Conservation (phyloP, 306 rosid species). For the Corylus americana region DNA sequence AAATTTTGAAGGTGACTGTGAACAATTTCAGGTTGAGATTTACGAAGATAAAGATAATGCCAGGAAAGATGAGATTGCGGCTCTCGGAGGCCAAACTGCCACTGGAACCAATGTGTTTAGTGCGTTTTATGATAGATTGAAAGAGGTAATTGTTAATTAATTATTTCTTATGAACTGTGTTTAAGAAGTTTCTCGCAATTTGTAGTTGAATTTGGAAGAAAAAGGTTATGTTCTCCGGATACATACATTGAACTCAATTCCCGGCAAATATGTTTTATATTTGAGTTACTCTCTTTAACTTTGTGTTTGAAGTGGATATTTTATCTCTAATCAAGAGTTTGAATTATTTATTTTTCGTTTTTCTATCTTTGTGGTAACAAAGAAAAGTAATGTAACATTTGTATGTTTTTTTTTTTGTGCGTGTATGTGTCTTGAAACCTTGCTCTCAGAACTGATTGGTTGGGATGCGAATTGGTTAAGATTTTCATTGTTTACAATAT, state of each 20-base stretch:
- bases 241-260: too few species aligned
- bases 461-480: not conserved
- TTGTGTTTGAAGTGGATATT: not conserved
- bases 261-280: too few species aligned
- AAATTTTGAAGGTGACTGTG: constrained; percentile 9
- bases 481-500: constrained; percentile 23
- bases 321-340: not conserved
- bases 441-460: constrained; percentile 1
- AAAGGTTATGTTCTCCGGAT: too few species aligned
- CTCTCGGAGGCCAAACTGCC: constrained; percentile 94
- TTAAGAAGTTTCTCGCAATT: not conserved
- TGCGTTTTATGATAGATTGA: constrained; percentile 93
- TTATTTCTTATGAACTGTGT: not conserved
- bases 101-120: constrained; percentile 85
- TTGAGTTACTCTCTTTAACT: not conserved
- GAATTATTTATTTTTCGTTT: not conserved
- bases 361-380: not conserved
- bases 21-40: constrained; percentile 62
- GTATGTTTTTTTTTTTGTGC: not conserved
- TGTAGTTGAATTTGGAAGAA: not conserved
- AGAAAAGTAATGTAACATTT: not conserved
- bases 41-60: constrained; percentile 85
- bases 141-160: constrained; percentile 56
- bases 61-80: constrained; percentile 95
- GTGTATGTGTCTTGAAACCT: not conserved